phyloP scores from a whole-genome alignment of 2,329 filamentous ascomycete species.

The Ascochyta lentis region DNA sequence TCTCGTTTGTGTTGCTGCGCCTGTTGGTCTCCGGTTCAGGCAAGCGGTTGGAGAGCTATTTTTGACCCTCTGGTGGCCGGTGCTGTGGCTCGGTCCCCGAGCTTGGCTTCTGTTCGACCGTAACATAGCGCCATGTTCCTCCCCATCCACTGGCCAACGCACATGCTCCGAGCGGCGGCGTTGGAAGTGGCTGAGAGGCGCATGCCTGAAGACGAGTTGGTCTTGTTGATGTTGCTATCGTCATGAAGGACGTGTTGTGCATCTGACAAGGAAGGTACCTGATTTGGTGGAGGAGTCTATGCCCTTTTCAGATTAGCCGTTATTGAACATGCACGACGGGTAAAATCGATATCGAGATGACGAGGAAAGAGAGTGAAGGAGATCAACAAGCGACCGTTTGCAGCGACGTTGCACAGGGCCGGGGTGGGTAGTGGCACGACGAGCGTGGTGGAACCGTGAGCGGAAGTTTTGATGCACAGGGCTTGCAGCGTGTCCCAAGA shows the following conservation, averaged over 20 bases:
- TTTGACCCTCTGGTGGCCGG: neutral
- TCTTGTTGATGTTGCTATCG: neutral
- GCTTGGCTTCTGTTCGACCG: neutral
- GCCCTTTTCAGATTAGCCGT: slow-evolving; percentile 1
- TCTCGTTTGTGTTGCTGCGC: neutral
- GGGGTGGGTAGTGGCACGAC: slow-evolving; percentile 11
- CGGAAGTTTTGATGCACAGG: slow-evolving; percentile 9
- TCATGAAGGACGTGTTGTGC: slow-evolving; percentile 12
- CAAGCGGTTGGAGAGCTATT: neutral
- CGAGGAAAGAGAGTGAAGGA: slow-evolving; percentile 5
- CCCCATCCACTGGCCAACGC: neutral
- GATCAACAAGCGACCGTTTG: slow-evolving; percentile 19
- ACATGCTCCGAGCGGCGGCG: slow-evolving; percentile 2
- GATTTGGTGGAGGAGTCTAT: neutral
- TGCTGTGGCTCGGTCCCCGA: slow-evolving; percentile 13
- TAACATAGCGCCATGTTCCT: neutral
- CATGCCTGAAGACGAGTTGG: neutral
- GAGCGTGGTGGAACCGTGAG: slow-evolving; percentile 7
- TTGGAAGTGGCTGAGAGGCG: slow-evolving; percentile 6
- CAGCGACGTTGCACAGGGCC: slow-evolving; percentile 6
- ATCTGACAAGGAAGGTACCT: slow-evolving; percentile 14
- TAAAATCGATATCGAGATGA: slow-evolving; percentile 14
- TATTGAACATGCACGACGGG: slow-evolving; percentile 16
- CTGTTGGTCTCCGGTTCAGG: neutral
- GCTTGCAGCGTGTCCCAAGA: neutral